Evolutionary conservation across 352 stramenopile genomes (phyloP), one percentile per base, ranked within the genome.

Genomic region (Globisporangium acanthophoron): DNA sequence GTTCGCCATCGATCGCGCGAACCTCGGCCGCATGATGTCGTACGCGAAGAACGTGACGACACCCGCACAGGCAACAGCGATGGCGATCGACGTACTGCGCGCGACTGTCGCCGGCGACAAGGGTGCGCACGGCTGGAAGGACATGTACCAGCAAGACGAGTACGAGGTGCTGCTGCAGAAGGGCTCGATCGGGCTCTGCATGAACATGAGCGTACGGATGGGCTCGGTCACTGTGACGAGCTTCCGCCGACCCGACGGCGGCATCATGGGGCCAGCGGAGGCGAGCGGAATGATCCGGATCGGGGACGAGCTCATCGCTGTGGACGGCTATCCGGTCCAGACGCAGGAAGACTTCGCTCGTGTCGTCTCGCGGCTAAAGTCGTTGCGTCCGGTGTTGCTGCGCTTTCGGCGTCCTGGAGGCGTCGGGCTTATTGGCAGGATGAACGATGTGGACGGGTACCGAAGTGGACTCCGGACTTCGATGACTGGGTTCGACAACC

Each of bases 161-260:
- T 95, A 91, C 54, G 86, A 95, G 62, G 84, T 95, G 37, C 51
- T 92, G 62, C 73, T 95, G 56, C 81, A 93, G 66, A 95, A 95
- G 60, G 86, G 86, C 52, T 88, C 77, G 12, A 89, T 92, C 46
- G 86, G 86, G 3, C 69, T 95, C 33, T 95, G 86, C 62, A 95
- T 95, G 86, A 95, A 95, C 65, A 95, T 95, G 86, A 93, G 84
- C 58, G 81, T 95, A 56, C 79, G 85, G 13, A 65, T 82, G 56
- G 83, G 84, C 11, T 90, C 80, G 8, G 83, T 95, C 44, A 85
- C 75, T 0, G 84, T 95, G 29, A 91, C 85, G 29, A 90, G 85
- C 44, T 95, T 95, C 56, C 80, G 85, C 5, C 82, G 85, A 4
- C 85, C 85, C 3, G 78, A 89, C n/a, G 63, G 71, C 13, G 69